Percentiles rank a stretch among this genome's conserved stretches.
These are phyloP conservation scores for Kazachstania sp. DNA, from an alignment of 1,139 yeast species.

Conservation along the genomic window DNA sequence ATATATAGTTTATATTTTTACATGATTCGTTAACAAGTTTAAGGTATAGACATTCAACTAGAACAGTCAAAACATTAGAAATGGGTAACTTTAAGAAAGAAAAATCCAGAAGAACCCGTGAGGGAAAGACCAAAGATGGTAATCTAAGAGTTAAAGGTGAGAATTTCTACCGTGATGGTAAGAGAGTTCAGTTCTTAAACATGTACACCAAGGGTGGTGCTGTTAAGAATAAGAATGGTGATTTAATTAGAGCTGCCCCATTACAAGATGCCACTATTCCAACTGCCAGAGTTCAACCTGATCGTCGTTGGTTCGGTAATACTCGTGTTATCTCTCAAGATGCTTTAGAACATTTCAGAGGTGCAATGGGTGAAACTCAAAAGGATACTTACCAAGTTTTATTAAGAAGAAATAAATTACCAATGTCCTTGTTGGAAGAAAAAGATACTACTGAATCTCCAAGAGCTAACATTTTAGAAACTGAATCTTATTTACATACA, in stretches of 20 bases:
- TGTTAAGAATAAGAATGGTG: slow-evolving; percentile 78
- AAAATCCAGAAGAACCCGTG: slow-evolving; percentile 73
- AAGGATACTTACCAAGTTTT: slow-evolving; percentile 84
- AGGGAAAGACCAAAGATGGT: slow-evolving; percentile 77
- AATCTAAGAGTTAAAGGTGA: slow-evolving; percentile 93
- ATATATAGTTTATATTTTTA: too few species aligned
- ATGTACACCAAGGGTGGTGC: slow-evolving; percentile 94
- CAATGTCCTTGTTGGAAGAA: slow-evolving; percentile 91
- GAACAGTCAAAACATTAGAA: slow-evolving; percentile 5
- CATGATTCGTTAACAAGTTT: too few species aligned
- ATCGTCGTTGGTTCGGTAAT: slow-evolving; percentile 95
- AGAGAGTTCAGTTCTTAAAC: slow-evolving; percentile 77
- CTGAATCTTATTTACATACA: slow-evolving; percentile 72
- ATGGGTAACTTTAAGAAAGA: slow-evolving; percentile 96
- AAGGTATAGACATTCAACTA: too few species aligned
- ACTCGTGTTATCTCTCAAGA: slow-evolving; percentile 97
- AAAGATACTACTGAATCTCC: slow-evolving; percentile 68
- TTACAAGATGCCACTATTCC: slow-evolving; percentile 86
- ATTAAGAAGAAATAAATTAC: slow-evolving; percentile 81
- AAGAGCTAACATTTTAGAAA: slow-evolving; percentile 69
- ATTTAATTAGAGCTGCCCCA: slow-evolving; percentile 75
- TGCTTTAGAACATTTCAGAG: slow-evolving; percentile 87
- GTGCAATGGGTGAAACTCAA: slow-evolving; percentile 83
- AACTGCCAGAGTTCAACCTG: slow-evolving; percentile 89
- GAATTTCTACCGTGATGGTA: slow-evolving; percentile 91